Evolutionary conservation across 345 rosid genomes (phyloP).

Genomic region (Durio zibethinus): DNA sequence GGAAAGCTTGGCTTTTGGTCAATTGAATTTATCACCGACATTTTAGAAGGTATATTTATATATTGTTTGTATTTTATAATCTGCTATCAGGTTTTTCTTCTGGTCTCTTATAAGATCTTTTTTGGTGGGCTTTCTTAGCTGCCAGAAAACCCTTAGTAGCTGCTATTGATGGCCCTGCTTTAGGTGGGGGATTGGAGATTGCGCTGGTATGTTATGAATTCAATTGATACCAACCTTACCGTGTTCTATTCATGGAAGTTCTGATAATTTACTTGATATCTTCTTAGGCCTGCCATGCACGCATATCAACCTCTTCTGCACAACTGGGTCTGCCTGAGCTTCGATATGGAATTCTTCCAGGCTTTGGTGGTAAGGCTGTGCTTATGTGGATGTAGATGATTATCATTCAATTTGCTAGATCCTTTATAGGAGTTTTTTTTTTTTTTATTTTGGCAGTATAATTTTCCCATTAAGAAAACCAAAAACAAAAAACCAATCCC

Average conservation of each 20-base stretch:
- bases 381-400: neutral
- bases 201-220: constrained; percentile 14
- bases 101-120: neutral
- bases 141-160: constrained; percentile 27
- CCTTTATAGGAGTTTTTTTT: neutral
- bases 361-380: constrained; percentile 9
- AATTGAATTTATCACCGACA: constrained; percentile 17
- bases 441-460: neutral
- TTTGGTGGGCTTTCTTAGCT: constrained; percentile 12
- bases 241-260: neutral
- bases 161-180: constrained; percentile 21
- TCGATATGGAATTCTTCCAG: constrained; percentile 14
- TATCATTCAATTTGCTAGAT: neutral
- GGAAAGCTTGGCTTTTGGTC: constrained; percentile 19
- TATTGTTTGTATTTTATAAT: neutral
- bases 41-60: constrained; percentile 9
- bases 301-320: constrained; percentile 20
- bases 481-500: neutral
- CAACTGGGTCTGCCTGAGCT: constrained; percentile 21
- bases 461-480: neutral
- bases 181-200: constrained; percentile 29
- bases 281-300: constrained; percentile 25
- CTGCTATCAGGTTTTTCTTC: neutral
- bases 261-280: neutral
- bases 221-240: neutral